Evolutionary conservation across 331 rosid genomes (phyloP).

Genomic region (Malus hybrid): DNA sequence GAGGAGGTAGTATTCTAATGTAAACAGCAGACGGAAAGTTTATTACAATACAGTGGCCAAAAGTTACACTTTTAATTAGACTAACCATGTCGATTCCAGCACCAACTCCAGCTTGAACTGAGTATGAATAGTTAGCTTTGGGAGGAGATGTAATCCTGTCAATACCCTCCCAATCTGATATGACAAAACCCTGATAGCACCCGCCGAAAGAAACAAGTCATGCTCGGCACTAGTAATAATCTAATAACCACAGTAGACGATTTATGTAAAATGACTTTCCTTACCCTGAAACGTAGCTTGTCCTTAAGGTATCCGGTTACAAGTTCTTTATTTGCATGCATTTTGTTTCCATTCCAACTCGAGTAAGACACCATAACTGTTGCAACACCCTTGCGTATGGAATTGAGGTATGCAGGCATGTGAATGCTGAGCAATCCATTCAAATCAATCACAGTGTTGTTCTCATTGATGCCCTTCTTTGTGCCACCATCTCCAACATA

Average conservation of each 20-base stretch:
- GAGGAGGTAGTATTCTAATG: not conserved
- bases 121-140: constrained; percentile 57
- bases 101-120: constrained; percentile 47
- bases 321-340: constrained; percentile 61
- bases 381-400: constrained; percentile 60
- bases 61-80: not conserved
- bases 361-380: constrained; percentile 66
- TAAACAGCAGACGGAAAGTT: not conserved
- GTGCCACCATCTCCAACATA: constrained; percentile 77
- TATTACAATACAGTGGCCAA: not conserved
- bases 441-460: constrained; percentile 36
- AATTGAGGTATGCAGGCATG: constrained; percentile 60
- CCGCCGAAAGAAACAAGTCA: not conserved
- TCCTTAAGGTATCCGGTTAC: constrained; percentile 55
- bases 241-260: not conserved
- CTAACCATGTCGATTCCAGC: constrained; percentile 84
- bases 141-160: constrained; percentile 66
- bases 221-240: not conserved
- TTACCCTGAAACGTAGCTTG: constrained; percentile 55
- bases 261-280: not conserved
- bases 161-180: constrained; percentile 66
- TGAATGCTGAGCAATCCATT: constrained; percentile 50
- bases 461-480: constrained; percentile 56
- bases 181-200: constrained; percentile 51
- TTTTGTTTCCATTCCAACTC: constrained; percentile 66